Evolutionary conservation across 768 basidiomycete species (phyloP).

Genomic region (Boletus coccyginus): DNA sequence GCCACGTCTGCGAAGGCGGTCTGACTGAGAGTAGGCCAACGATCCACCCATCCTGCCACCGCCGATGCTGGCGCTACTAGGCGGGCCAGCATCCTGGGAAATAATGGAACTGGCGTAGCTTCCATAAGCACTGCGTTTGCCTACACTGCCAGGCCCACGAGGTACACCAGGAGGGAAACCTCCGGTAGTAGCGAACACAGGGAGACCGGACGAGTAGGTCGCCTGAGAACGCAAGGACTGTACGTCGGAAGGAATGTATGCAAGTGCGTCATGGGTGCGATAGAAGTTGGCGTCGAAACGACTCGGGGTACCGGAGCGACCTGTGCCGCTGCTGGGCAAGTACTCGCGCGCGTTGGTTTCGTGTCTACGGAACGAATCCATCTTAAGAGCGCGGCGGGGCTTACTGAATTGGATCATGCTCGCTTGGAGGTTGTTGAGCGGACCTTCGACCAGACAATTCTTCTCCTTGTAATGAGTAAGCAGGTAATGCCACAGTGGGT

Average conservation of each 20-base stretch:
- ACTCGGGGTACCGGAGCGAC: conserved; percentile 84
- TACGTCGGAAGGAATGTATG: conserved; percentile 92
- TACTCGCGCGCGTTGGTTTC: conserved; percentile 90
- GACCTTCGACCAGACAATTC: conserved; percentile 90
- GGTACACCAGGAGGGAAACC: conserved; percentile 68
- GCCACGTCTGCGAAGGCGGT: conserved; percentile 73
- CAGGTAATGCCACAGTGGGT: conserved; percentile 97
- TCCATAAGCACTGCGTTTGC: conserved; percentile 74
- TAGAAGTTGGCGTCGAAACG: conserved; percentile 97
- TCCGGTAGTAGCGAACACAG: conserved; percentile 71
- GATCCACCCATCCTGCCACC: conserved; percentile 47
- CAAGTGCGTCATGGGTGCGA: conserved; percentile 89
- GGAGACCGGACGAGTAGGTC: conserved; percentile 89
- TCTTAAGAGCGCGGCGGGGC: conserved; percentile 87
- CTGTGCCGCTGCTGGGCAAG: conserved; percentile 37
- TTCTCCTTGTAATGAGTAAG: conserved; percentile 99
- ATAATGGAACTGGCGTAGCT: conserved; percentile 90
- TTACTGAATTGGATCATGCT: conserved; percentile 99
- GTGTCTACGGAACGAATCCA: conserved; percentile 92
- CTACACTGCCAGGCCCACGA: conserved; percentile 55
- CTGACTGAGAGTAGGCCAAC: conserved; percentile 88
- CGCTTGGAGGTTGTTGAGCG: conserved; percentile 91
- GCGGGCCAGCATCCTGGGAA: conserved; percentile 83
- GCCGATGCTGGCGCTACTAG: conserved; percentile 55
- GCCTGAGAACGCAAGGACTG: conserved; percentile 97